phyloP scores from a whole-genome alignment of 306 rosid species.

The Prunus campanulata region DNA sequence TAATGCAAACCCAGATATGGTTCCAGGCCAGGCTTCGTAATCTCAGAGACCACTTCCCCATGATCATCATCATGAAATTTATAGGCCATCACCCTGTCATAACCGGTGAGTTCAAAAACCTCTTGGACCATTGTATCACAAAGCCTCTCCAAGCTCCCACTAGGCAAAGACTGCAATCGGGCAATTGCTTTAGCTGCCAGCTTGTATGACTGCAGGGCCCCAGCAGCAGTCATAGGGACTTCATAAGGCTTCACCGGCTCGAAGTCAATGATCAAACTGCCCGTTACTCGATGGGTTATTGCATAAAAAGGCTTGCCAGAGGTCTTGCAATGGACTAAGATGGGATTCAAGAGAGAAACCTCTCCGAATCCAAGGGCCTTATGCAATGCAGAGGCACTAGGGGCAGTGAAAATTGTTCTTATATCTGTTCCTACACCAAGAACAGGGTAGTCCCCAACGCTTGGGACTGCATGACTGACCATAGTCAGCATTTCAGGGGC shows the following conservation, averaged over 20 bases:
- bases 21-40: constrained; percentile 74
- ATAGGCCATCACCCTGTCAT: constrained; percentile 99
- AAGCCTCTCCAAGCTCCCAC: constrained; percentile 87
- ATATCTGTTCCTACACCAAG: constrained; percentile 88
- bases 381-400: constrained; percentile 81
- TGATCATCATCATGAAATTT: constrained; percentile 97
- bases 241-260: constrained; percentile 95
- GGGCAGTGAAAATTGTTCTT: constrained; percentile 68
- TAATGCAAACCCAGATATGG: constrained; percentile 92
- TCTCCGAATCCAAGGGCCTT: constrained; percentile 89
- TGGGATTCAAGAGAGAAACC: constrained; percentile 89
- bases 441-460: constrained; percentile 85
- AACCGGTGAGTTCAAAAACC: constrained; percentile 93
- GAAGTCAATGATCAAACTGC: constrained; percentile 82
- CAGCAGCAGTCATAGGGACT: constrained; percentile 90
- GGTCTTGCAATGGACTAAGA: constrained; percentile 90
- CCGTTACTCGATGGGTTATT: constrained; percentile 75
- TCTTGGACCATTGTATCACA: constrained; percentile 96
- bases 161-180: constrained; percentile 78
- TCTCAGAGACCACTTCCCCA: constrained; percentile 89
- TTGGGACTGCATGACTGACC: constrained; percentile 92
- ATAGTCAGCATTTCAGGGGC: constrained; percentile 92
- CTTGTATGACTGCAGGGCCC: constrained; percentile 91
- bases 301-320: constrained; percentile 98
- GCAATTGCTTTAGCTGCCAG: constrained; percentile 94